Percentiles rank a stretch among this genome's conserved stretches.
phyloP scores from a whole-genome alignment of 176 grass and related monocot genomes.

The Oryza meridionalis region DNA sequence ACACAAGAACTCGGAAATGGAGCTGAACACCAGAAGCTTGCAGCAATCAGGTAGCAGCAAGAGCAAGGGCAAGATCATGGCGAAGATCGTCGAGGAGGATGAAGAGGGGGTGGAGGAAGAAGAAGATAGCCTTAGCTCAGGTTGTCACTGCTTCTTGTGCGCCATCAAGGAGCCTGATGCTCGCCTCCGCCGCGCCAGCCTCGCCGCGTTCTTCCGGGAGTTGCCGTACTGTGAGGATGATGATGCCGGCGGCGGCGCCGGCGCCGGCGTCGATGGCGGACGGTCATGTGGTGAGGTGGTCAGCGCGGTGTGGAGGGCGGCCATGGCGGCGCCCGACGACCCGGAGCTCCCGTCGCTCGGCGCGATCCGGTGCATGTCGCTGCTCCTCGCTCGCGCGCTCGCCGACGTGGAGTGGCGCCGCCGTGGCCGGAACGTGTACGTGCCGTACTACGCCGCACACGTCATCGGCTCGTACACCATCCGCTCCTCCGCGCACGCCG shows the following conservation, averaged over 20 bases:
- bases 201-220: constrained; percentile 67
- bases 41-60: constrained; percentile 36
- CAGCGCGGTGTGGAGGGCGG: constrained; percentile 67
- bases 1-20: constrained; percentile 31
- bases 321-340: constrained; percentile 79
- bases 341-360: constrained; percentile 78
- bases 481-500: constrained; percentile 62
- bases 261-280: neutral
- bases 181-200: constrained; percentile 44
- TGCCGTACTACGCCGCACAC: constrained; percentile 91
- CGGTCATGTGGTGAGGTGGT: constrained; percentile 46
- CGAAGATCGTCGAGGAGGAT: constrained; percentile 46
- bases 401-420: constrained; percentile 54
- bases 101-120: neutral
- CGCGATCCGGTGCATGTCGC: constrained; percentile 86
- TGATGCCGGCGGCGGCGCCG: neutral
- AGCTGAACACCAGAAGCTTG: constrained; percentile 23
- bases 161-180: constrained; percentile 62
- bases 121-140: constrained; percentile 20
- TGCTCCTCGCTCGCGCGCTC: constrained; percentile 66
- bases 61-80: constrained; percentile 48
- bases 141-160: constrained; percentile 78
- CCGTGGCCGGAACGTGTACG: constrained; percentile 56
- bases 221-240: constrained; percentile 56
- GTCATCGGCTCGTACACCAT: constrained; percentile 89